Evolutionary conservation across 108 stramenopile species (phyloP), one percentile per base, ranked within the genome.

Genomic region (Poteriospumella lacustris): DNA sequence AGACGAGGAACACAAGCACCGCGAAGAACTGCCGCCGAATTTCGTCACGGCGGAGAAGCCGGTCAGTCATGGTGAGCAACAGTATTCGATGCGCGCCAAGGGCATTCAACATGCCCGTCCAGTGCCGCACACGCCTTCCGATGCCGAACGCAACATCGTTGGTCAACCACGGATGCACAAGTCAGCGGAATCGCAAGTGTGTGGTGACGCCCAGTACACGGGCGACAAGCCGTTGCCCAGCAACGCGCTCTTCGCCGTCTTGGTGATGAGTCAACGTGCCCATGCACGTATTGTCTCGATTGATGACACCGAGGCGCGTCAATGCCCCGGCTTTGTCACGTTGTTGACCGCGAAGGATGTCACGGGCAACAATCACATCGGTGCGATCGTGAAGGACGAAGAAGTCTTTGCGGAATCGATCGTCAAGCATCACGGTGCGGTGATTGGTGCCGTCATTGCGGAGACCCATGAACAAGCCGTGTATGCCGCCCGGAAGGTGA

Each of bases 191-290:
- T 78, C 92, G 19, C 96, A 96, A 80, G 92, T 91, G 56, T 92
- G 92, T 0, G 94, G 95, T 33, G 95, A 96, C 79, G 95, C 96
- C 28, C 42, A 82, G 5, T 96, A 96, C 85, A 78, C 82, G 15
- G 96, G 95, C 79, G 96, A 96, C 76, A 91, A 93, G 59, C 92
- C 92, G 31, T 77, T 90, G 34, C 92, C 94, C 9, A 47, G 82
- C 15, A 86, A 90, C 52, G 82, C 90, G 28, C 87, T 96, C 1
- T 92, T 93, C 43, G 94, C 86, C 29, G 83, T 83, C 24, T 89
- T 96, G 33, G 88, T 96, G n/a, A 76, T 90, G 34, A 83, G 92
- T 5, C 81, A 80, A 1, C 77, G 85, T 59, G 88, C 91, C 41
- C 89, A 93, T 58, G 89, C 80, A 33, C 58, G 79, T 3, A 80